Conservation (phyloP, 1,284 basidiomycete species). For the Xerocomus nothofagi region DNA sequence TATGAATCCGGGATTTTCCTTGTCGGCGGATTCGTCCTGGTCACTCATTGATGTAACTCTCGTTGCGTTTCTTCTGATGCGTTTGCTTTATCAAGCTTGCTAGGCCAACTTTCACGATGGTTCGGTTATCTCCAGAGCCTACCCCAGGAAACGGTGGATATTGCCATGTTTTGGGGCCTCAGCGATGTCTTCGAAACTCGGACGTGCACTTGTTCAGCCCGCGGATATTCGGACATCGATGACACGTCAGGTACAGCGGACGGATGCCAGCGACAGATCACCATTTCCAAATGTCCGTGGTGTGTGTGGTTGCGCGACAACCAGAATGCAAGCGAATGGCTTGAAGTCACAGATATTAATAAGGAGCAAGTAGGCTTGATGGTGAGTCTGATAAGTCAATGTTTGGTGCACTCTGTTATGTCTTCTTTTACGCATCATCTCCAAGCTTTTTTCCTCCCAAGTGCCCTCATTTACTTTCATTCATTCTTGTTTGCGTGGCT, state of each 20-base stretch:
- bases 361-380: constrained; percentile 29
- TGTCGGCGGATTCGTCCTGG: constrained; percentile 12
- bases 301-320: constrained; percentile 37
- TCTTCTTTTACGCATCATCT: background rate
- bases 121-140: constrained; percentile 67
- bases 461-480: constrained; percentile 11
- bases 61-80: constrained; percentile 1
- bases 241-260: constrained; percentile 3
- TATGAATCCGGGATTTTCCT: constrained; percentile 27
- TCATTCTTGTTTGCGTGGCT: constrained; percentile 1
- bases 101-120: constrained; percentile 55
- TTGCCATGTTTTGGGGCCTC: constrained; percentile 65
- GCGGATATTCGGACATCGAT: constrained; percentile 8
- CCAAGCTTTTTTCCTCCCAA: background rate
- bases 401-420: constrained; percentile 8
- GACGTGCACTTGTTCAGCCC: constrained; percentile 19
- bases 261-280: constrained; percentile 11
- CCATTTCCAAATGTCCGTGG: constrained; percentile 16
- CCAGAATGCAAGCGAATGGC: constrained; percentile 43
- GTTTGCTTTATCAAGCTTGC: constrained; percentile 35
- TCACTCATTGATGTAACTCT: constrained; percentile 8
- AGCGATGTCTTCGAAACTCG: constrained; percentile 20
- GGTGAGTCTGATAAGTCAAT: constrained; percentile 27
- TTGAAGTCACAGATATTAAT: constrained; percentile 47
- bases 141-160: constrained; percentile 49